These are phyloP conservation scores for Boletus edulis DNA, from an alignment of 768 basidiomycete species.

Conservation along the genomic window DNA sequence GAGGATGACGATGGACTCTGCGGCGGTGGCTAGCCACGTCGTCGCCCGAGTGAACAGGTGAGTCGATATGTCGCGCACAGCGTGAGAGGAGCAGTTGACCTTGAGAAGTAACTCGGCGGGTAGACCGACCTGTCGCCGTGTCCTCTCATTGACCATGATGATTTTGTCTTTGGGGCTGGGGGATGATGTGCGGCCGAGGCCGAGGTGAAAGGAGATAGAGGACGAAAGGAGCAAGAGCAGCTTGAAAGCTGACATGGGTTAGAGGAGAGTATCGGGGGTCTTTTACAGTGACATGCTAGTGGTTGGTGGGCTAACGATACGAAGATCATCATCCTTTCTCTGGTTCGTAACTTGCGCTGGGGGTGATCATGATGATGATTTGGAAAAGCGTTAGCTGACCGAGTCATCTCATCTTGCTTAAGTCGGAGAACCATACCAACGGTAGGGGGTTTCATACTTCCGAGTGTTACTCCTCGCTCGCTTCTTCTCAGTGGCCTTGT, in stretches of 20 bases:
- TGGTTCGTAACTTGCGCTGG: too few species aligned
- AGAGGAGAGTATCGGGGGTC: background rate
- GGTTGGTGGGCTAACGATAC: too few species aligned
- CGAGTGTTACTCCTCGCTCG: background rate
- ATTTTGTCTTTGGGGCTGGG: slow-evolving; percentile 1
- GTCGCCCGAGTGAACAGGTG: background rate
- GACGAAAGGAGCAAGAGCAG: slow-evolving; percentile 8
- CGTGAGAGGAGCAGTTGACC: background rate
- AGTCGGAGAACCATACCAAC: slow-evolving; percentile 59
- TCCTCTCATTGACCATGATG: background rate
- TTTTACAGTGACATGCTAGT: too few species aligned
- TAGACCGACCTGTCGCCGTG: background rate
- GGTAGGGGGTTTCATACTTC: slow-evolving; percentile 25
- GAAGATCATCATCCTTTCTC: too few species aligned
- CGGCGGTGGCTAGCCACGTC: background rate
- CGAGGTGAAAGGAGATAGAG: slow-evolving; percentile 4
- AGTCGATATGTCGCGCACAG: background rate
- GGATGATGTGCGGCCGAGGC: background rate
- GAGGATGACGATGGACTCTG: slow-evolving; percentile 4
- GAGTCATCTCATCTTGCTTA: background rate
- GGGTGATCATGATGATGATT: too few species aligned
- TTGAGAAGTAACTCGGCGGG: background rate
- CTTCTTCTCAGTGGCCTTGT: slow-evolving; percentile 54
- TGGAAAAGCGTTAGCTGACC: background rate
- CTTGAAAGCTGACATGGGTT: slow-evolving; percentile 9